Percentiles rank a stretch among this genome's conserved stretches.
Conservation (phyloP, 441 rosid genomes). For the Biscutella laevigata region DNA sequence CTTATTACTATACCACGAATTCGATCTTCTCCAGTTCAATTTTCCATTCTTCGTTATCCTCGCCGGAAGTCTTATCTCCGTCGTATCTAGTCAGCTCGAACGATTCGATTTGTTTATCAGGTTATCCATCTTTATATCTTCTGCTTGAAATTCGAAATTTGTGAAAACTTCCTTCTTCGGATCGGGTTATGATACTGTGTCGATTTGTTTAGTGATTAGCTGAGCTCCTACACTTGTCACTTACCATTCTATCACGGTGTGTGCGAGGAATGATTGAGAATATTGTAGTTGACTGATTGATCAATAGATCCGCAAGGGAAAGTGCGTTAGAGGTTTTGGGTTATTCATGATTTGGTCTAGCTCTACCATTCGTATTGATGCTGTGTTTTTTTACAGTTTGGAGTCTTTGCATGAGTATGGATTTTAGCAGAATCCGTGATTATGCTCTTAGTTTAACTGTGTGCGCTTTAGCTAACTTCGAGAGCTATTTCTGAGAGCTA, state of each 20-base stretch:
- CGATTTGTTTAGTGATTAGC: not conserved
- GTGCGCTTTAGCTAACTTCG: not conserved
- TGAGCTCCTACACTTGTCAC: not conserved
- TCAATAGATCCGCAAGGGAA: constrained; percentile 12
- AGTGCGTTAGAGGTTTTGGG: not conserved
- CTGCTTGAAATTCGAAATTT: not conserved
- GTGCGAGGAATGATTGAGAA: not conserved
- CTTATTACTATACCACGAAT: constrained; percentile 1
- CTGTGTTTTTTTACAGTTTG: not conserved
- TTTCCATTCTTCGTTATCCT: constrained; percentile 5
- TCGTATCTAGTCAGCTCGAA: constrained; percentile 7
- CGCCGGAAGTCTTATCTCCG: constrained; percentile 10
- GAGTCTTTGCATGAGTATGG: not conserved
- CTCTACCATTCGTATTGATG: not conserved
- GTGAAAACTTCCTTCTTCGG: not conserved
- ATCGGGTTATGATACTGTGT: not conserved
- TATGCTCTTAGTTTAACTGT: not conserved
- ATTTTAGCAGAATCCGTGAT: not conserved
- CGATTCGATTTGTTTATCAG: constrained; percentile 11
- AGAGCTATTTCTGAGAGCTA: not conserved
- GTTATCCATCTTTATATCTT: constrained; percentile 12
- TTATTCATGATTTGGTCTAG: constrained; percentile 7
- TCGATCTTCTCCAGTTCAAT: constrained; percentile 9
- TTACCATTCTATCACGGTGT: not conserved
- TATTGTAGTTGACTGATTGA: constrained; percentile 21